phyloP scores from a whole-genome alignment of 768 basidiomycete species.

The Roridomyces roridus region DNA sequence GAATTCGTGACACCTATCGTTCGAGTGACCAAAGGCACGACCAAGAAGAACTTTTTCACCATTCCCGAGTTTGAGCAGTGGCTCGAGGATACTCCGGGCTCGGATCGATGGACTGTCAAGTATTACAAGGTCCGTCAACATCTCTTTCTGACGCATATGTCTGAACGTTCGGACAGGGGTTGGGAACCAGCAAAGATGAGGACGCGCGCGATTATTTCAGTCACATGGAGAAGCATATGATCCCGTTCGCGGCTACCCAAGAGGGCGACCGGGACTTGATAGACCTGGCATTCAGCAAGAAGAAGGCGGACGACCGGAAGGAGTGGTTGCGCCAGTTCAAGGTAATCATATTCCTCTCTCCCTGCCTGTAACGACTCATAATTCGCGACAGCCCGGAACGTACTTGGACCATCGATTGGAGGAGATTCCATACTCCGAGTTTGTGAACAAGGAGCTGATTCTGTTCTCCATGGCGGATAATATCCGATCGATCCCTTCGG shows the following conservation, averaged over 20 bases:
- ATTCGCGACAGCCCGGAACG: constrained; percentile 72
- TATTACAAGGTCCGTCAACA: constrained; percentile 94
- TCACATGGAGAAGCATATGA: constrained; percentile 92
- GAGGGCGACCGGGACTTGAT: constrained; percentile 88
- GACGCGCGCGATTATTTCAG: constrained; percentile 95
- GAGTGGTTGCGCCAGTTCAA: constrained; percentile 96
- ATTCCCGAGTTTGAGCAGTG: constrained; percentile 96
- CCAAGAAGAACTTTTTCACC: constrained; percentile 90
- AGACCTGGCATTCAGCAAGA: constrained; percentile 99
- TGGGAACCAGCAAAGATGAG: constrained; percentile 89
- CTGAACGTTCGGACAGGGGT: too few relatives aligned
- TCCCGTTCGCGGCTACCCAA: constrained; percentile 84
- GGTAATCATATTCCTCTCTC: constrained; percentile 43
- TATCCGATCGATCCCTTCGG: constrained; percentile 94
- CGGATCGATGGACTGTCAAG: constrained; percentile 88
- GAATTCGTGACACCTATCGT: constrained; percentile 99
- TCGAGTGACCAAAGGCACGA: constrained; percentile 84
- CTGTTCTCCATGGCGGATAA: constrained; percentile 99
- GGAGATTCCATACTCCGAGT: constrained; percentile 89
- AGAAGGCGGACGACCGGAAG: constrained; percentile 97
- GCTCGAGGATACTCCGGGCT: constrained; percentile 77
- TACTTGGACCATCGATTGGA: constrained; percentile 88
- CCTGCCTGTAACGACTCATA: constrained; percentile 6
- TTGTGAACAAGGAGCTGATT: constrained; percentile 97
- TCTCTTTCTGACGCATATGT: too few relatives aligned